Evolutionary conservation across 2,329 filamentous ascomycete species (phyloP).

Genomic region (Neospermospora avenae): DNA sequence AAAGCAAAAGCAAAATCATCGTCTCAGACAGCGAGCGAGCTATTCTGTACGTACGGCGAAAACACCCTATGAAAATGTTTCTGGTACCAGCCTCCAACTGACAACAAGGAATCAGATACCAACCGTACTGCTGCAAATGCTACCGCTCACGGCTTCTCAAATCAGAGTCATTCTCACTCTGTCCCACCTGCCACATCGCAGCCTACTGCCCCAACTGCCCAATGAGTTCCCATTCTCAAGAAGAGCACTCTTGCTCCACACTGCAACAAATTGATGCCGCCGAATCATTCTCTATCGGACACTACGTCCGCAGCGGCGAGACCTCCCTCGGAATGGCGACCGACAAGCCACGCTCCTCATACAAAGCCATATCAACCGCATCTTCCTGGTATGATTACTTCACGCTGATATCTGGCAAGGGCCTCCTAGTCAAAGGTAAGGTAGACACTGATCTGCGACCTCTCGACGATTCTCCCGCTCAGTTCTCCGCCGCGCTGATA

Average conservation of each 20-base stretch:
- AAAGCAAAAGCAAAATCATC: background rate
- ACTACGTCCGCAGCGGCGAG: constrained; percentile 6
- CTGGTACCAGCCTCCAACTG: background rate
- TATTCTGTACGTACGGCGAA: constrained; percentile 15
- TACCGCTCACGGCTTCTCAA: constrained; percentile 12
- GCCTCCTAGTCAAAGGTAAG: background rate
- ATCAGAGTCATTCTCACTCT: constrained; percentile 10
- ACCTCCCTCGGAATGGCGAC: constrained; percentile 10
- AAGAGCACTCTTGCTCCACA: constrained; percentile 2
- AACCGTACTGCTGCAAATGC: constrained; percentile 21
- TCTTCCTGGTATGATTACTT: constrained; percentile 22
- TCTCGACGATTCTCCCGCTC: background rate
- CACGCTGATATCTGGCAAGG: constrained; percentile 20
- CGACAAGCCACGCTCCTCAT: constrained; percentile 9
- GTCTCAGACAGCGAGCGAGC: constrained; percentile 9
- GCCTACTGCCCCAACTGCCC: constrained; percentile 14
- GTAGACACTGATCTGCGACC: constrained; percentile 3
- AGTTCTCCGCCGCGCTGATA: constrained; percentile 5
- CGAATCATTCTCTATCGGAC: constrained; percentile 16
- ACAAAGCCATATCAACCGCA: constrained; percentile 17
- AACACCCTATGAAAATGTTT: too few species aligned
- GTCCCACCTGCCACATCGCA: constrained; percentile 13
- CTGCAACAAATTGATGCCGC: constrained; percentile 4
- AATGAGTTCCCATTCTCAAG: constrained; percentile 5
- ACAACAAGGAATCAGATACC: constrained; percentile 10